Conservation (phyloP, 1,139 yeast genomes). For the Magnusiomyces starmeri region DNA sequence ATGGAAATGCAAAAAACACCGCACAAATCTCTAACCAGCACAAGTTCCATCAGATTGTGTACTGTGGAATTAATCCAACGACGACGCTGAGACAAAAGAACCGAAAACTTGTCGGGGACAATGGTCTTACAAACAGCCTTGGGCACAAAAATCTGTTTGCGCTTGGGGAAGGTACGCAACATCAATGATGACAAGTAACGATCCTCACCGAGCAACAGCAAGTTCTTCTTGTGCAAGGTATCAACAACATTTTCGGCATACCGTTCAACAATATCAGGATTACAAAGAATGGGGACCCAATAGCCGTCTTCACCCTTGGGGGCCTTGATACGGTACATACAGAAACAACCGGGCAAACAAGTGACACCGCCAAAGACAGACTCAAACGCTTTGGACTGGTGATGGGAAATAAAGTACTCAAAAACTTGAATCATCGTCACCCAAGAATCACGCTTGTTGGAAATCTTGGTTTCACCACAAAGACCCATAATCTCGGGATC, state of each 20-base stretch:
- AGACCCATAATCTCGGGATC: slow-evolving; percentile 91
- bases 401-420: slow-evolving; percentile 93
- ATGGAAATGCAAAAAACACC: slow-evolving; percentile 96
- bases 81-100: slow-evolving; percentile 87
- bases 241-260: slow-evolving; percentile 85
- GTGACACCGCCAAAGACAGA: slow-evolving; percentile 95
- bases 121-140: slow-evolving; percentile 94
- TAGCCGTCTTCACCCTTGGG: slow-evolving; percentile 87
- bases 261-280: slow-evolving; percentile 93
- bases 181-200: slow-evolving; percentile 80
- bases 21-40: slow-evolving; percentile 81
- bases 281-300: slow-evolving; percentile 95
- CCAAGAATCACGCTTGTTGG: slow-evolving; percentile 82
- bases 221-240: slow-evolving; percentile 83
- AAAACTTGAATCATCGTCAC: slow-evolving; percentile 94
- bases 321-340: slow-evolving; percentile 88
- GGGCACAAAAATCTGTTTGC: slow-evolving; percentile 88
- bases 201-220: slow-evolving; percentile 88
- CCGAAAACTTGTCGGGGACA: slow-evolving; percentile 77
- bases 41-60: slow-evolving; percentile 88
- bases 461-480: slow-evolving; percentile 95
- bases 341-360: slow-evolving; percentile 96
- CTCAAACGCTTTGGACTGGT: slow-evolving; percentile 93
- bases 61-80: slow-evolving; percentile 98
- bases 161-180: slow-evolving; percentile 87